Evolutionary conservation across 2,329 filamentous ascomycete species (phyloP).

Genomic region (Cercospora berteroae): DNA sequence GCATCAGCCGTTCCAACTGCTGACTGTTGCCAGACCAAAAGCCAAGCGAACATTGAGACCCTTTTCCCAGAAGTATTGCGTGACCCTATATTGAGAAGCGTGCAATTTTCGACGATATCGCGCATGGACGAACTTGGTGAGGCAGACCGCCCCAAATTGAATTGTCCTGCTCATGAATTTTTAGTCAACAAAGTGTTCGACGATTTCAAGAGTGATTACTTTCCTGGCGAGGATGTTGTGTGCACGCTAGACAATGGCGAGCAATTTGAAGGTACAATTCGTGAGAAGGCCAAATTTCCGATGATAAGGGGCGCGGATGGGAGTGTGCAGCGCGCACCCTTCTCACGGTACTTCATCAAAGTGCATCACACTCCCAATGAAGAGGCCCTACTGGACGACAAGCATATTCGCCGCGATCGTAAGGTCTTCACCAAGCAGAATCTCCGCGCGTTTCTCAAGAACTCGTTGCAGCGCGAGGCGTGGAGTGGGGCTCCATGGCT

Average conservation of each 20-base stretch:
- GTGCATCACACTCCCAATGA: conserved; percentile 63
- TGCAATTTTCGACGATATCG: conserved; percentile 86
- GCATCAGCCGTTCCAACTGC: conserved; percentile 9
- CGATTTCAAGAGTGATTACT: conserved; percentile 80
- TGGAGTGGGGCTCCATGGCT: conserved; percentile 98
- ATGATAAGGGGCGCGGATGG: conserved; percentile 63
- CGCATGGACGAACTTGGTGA: conserved; percentile 78
- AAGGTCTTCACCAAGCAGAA: conserved; percentile 95
- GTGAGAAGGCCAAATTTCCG: conserved; percentile 79
- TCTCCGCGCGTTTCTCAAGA: conserved; percentile 89
- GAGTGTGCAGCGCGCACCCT: conserved; percentile 63
- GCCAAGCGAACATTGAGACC: conserved; percentile 84
- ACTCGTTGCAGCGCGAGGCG: conserved; percentile 84
- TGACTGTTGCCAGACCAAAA: conserved; percentile 48
- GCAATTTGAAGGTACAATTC: conserved; percentile 61
- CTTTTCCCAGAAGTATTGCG: conserved; percentile 89
- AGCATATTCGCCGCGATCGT: conserved; percentile 80
- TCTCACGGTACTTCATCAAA: conserved; percentile 77
- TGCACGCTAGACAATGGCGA: conserved; percentile 69
- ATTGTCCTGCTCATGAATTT: not conserved
- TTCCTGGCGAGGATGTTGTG: conserved; percentile 80
- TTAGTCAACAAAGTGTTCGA: conserved; percentile 59
- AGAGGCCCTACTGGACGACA: conserved; percentile 75
- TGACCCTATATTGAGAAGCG: conserved; percentile 81
- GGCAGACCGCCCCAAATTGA: conserved; percentile 25